phyloP scores from a whole-genome alignment of 768 basidiomycete genomes.

The Lactarius akahatsu region DNA sequence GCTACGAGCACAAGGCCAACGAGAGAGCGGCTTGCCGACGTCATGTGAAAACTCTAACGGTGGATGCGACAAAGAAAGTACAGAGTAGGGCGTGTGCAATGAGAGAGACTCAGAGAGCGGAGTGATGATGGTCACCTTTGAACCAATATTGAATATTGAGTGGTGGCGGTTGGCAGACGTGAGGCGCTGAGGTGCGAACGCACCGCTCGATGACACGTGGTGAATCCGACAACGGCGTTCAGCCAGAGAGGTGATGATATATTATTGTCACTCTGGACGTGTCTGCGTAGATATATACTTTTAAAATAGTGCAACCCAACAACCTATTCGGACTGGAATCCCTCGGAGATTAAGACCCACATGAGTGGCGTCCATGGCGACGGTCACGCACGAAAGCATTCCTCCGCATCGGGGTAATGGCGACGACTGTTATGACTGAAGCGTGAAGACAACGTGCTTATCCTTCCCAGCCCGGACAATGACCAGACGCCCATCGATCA shows the following conservation, averaged over 20 bases:
- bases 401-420: background rate
- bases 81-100: background rate
- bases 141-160: conserved; percentile 1
- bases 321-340: background rate
- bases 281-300: background rate
- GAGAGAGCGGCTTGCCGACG: conserved; percentile 26
- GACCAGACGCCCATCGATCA: conserved; percentile 26
- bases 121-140: background rate
- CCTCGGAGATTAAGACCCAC: background rate
- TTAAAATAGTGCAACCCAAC: background rate
- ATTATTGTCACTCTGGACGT: background rate
- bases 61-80: background rate
- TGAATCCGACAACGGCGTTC: background rate
- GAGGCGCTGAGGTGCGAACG: background rate
- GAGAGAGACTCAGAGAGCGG: background rate
- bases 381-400: background rate
- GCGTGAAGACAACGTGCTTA: conserved; percentile 27
- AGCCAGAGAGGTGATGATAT: background rate
- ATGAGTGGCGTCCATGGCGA: background rate
- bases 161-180: background rate
- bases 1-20: conserved; percentile 30
- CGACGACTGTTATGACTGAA: background rate
- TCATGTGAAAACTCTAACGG: conserved; percentile 17
- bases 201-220: background rate
- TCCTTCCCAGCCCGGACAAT: conserved; percentile 29